These are phyloP conservation scores for Exophiala alcalophila DNA, from an alignment of 2,329 filamentous ascomycete species.

Conservation along the genomic window DNA sequence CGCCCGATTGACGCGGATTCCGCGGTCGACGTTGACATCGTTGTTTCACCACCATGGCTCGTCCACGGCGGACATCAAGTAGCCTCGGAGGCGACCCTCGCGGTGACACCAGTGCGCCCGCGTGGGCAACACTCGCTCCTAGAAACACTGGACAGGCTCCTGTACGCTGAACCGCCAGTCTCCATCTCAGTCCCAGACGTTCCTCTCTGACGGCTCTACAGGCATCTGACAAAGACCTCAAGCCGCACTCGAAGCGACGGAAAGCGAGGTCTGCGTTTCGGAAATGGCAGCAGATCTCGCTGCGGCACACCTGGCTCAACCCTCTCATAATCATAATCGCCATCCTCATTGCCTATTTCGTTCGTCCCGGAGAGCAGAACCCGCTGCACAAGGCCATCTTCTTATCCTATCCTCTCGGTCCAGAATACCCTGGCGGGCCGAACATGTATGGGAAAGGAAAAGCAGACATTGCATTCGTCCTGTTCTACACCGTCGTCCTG, in stretches of 20 bases:
- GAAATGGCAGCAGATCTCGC: slow-evolving; percentile 40
- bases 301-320: slow-evolving; percentile 53
- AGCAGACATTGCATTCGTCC: slow-evolving; percentile 75
- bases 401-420: slow-evolving; percentile 74
- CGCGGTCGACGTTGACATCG: too few relatives aligned
- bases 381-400: slow-evolving; percentile 73
- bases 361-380: slow-evolving; percentile 71
- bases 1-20: too few relatives aligned
- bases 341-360: slow-evolving; percentile 63
- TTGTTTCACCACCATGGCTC: slow-evolving; percentile 18
- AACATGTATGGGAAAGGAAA: slow-evolving; percentile 76
- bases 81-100: slow-evolving; percentile 47
- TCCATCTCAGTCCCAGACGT: not conserved
- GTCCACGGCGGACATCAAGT: slow-evolving; percentile 44
- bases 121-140: slow-evolving; percentile 46
- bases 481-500: slow-evolving; percentile 78
- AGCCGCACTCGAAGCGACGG: slow-evolving; percentile 44
- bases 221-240: slow-evolving; percentile 27
- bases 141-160: slow-evolving; percentile 33
- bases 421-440: slow-evolving; percentile 41
- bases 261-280: slow-evolving; percentile 44
- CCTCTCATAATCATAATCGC: slow-evolving; percentile 65
- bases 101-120: slow-evolving; percentile 47
- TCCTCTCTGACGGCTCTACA: slow-evolving; percentile 13
- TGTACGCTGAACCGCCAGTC: slow-evolving; percentile 12